Conservation (phyloP, 345 rosid genomes). For the Salix caprea region DNA sequence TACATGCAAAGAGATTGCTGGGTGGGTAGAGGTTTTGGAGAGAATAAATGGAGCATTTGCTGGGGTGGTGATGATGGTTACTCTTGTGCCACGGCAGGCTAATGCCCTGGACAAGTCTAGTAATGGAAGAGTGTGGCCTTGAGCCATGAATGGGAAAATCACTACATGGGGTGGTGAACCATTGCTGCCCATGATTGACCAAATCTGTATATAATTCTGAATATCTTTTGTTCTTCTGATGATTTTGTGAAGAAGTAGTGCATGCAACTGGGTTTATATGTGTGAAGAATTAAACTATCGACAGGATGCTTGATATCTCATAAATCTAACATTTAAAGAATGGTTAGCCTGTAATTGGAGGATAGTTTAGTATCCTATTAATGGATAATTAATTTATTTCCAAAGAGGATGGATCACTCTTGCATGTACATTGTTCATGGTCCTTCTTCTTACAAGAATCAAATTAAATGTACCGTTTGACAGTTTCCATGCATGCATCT, state of each 20-base stretch:
- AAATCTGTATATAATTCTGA: neutral
- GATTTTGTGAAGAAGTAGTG: neutral
- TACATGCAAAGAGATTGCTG: neutral
- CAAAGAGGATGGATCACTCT: neutral
- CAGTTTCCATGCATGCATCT: too few relatives aligned
- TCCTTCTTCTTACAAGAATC: too few relatives aligned
- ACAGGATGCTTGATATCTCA: neutral
- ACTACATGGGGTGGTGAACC: neutral
- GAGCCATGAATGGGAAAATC: slow-evolving; percentile 11
- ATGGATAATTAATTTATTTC: neutral
- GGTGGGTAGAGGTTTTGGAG: neutral
- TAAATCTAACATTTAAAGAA: neutral
- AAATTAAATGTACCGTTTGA: too few relatives aligned
- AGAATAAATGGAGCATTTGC: neutral
- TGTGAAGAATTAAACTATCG: neutral
- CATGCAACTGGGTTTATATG: neutral
- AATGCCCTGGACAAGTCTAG: neutral
- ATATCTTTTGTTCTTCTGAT: neutral
- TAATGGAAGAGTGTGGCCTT: slow-evolving; percentile 4
- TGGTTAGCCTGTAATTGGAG: neutral
- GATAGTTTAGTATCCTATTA: neutral
- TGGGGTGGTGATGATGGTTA: neutral
- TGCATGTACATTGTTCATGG: too few relatives aligned
- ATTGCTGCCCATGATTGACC: neutral
- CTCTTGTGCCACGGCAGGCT: neutral